These are phyloP conservation scores for Ostreobium quekettii DNA, from an alignment of 139 green algal genomes.

Conservation along the genomic window DNA sequence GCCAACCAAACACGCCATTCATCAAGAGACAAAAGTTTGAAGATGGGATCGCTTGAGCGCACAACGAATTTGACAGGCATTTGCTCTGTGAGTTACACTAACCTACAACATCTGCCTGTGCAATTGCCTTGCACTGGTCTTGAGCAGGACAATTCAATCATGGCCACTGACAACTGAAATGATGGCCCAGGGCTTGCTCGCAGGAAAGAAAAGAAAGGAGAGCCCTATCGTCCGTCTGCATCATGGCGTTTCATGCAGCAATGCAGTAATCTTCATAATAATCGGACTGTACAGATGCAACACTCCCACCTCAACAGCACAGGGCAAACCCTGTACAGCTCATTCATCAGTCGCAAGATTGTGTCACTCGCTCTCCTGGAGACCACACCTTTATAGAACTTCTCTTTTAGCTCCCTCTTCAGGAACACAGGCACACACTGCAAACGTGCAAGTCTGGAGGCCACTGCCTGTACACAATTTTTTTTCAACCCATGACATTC, in stretches of 20 bases:
- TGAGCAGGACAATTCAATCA: too few species aligned
- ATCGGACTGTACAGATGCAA: not conserved
- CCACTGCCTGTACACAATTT: slow-evolving; percentile 4
- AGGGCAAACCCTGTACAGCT: too few species aligned
- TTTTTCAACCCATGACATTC: not conserved
- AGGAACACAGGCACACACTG: slow-evolving; percentile 90
- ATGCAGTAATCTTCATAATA: too few species aligned
- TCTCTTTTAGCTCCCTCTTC: slow-evolving; percentile 64
- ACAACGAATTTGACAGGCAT: too few species aligned
- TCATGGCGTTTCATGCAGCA: too few species aligned
- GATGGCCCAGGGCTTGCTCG: too few species aligned
- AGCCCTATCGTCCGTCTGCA: too few species aligned
- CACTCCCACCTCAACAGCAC: not conserved
- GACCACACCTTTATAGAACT: slow-evolving; percentile 82
- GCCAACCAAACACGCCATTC: not conserved
- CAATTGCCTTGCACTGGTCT: not conserved
- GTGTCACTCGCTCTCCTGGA: not conserved
- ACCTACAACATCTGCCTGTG: not conserved
- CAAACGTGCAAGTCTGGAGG: slow-evolving; percentile 35
- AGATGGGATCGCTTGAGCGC: not conserved
- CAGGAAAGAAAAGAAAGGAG: too few species aligned
- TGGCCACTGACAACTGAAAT: too few species aligned
- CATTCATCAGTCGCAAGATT: too few species aligned
- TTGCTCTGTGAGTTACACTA: not conserved
- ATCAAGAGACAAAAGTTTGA: not conserved